phyloP scores from a whole-genome alignment of 2,329 filamentous ascomycete genomes.

The Penicillium hordei region DNA sequence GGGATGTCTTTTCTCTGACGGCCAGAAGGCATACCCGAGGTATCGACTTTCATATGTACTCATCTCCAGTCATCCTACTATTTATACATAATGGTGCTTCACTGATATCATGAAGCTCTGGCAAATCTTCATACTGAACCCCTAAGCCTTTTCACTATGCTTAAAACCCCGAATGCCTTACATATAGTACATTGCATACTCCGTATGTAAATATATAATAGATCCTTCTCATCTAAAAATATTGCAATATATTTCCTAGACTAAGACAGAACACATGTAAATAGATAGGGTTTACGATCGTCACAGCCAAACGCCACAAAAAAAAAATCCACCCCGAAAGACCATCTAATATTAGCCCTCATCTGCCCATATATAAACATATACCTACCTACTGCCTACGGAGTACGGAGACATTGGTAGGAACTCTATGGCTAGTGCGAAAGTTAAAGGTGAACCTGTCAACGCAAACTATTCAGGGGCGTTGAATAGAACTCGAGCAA shows the following conservation, averaged over 20 bases:
- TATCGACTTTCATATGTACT: background rate
- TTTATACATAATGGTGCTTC: conserved; percentile 1
- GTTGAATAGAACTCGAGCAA: background rate
- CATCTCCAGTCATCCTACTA: background rate
- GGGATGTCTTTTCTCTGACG: background rate
- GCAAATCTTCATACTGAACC: background rate
- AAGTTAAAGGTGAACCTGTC: background rate
- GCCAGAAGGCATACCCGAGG: background rate
- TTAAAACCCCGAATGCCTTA: background rate
- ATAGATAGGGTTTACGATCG: background rate
- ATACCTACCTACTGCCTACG: background rate
- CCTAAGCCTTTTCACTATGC: background rate
- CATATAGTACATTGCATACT: background rate
- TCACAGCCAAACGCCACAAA: background rate
- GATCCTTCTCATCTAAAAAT: background rate
- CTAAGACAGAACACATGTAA: background rate
- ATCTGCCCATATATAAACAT: background rate
- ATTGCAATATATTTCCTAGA: background rate
- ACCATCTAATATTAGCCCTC: background rate
- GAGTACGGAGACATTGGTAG: background rate
- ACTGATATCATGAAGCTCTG: background rate
- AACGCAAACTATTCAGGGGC: conserved; percentile 1
- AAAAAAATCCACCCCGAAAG: background rate
- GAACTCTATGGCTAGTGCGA: background rate
- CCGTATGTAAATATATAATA: background rate